Percentiles rank a stretch among this genome's conserved stretches.
These are phyloP conservation scores for Hymenochaete sp. DNA, from an alignment of 1,284 basidiomycete genomes.

Conservation along the genomic window DNA sequence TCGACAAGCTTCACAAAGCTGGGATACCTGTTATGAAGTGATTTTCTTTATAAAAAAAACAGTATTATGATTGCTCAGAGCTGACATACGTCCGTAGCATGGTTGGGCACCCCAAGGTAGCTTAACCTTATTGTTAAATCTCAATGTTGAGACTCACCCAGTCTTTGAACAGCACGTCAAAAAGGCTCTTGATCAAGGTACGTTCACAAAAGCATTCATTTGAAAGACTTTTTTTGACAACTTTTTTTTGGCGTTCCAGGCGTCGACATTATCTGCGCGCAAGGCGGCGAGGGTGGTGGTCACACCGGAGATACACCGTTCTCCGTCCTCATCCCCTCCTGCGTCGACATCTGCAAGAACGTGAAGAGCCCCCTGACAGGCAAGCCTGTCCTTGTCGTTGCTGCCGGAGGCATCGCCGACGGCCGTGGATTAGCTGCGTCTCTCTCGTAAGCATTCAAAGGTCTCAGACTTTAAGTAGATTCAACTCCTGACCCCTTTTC, in stretches of 20 bases:
- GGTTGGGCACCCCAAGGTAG: conserved; percentile 80
- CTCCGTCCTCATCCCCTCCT: conserved; percentile 71
- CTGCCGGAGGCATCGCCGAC: conserved; percentile 78
- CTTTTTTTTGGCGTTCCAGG: conserved; percentile 31
- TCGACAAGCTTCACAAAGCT: conserved; percentile 73
- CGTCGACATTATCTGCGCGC: conserved; percentile 83
- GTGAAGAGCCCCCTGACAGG: conserved; percentile 67
- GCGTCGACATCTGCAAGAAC: conserved; percentile 66
- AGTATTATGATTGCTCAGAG: neutral
- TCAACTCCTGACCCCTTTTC: too few species aligned
- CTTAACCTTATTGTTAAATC: conserved; percentile 5
- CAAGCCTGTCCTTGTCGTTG: conserved; percentile 67
- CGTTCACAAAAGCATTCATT: conserved; percentile 3
- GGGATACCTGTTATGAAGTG: conserved; percentile 82
- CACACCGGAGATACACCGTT: conserved; percentile 72
- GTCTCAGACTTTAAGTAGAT: too few species aligned
- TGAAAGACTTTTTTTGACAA: neutral
- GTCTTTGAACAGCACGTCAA: conserved; percentile 49
- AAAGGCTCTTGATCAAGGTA: conserved; percentile 70
- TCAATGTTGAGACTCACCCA: conserved; percentile 9
- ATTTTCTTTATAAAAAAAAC: conserved; percentile 20
- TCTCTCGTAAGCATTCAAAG: conserved; percentile 66
- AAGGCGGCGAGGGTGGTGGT: conserved; percentile 71
- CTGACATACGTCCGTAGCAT: conserved; percentile 42
- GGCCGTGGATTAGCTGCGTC: conserved; percentile 76